Base-by-base conservation (phyloP, 192 early-diverging fungal genomes). In the Jimgerdemannia flammicorona region DNA sequence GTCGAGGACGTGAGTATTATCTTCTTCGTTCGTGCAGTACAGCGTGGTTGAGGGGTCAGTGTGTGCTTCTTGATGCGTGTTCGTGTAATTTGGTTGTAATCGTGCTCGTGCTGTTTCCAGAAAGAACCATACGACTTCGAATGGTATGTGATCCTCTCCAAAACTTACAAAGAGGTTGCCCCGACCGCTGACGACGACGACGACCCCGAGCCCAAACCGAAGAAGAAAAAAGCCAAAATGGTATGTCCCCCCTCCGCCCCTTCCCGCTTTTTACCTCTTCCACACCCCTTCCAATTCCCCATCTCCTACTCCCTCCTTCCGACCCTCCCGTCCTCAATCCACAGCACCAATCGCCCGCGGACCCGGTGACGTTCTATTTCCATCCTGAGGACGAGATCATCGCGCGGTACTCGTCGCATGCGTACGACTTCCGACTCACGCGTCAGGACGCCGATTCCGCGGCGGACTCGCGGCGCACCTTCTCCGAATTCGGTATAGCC, bases 311-410 rank as follows among this genome's bases (percentile, higher is more conserved):
- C 4, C 44, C 18, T 71, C 3, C 17, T 0, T 67, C 6, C 44
- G 7, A 43, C 63, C 19, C 14, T 49, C 3, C 41, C 49, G 11
- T 70, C 4, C 65, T 68, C 59, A n/a, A 20, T 72, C 67, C 11
- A 77, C 67, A 41, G 43, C 43, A 4, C 10, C 39, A 20, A 3
- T 43, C 43, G n/a, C 8, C 68, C 41, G 3, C 42, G 9, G 64
- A 41, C 14, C 64, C 80, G 4, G 81, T 80, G 40, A 81, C 84
- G 0, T 93, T 92, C 76, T 95, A 93, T 79, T 92, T 93, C 77
- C 96, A 97, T 77, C 87, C 93, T 2, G 97, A 99, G 73, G 97
- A 99, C 78, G 97, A 97, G 76, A 88, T 97, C 70, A 83, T 97
- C 66, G 92, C 93, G 69, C 86, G 90, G 81, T 90, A 91, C 81